Evolutionary conservation across 306 rosid genomes (phyloP), one percentile per base, ranked within the genome.

Genomic region (Rosa chinensis): DNA sequence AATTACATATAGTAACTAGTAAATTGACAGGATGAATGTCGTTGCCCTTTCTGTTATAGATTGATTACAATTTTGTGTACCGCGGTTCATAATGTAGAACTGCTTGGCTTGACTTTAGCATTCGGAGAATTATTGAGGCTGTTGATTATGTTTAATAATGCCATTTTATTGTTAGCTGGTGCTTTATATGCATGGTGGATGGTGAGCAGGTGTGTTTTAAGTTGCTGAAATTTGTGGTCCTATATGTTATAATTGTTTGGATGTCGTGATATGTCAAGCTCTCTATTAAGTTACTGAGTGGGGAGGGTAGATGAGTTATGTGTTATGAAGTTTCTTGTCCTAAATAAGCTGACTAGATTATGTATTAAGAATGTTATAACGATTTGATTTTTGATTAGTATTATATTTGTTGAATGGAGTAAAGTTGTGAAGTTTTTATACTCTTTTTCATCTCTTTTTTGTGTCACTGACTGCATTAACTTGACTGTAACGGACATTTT

Each of bases 401-500:
- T 61, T 45, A 10, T n/a, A 7, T 3, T 77, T 81, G 14, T 49
- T 71, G 49, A 77, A 82, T 61, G 68, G 35, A 53, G 35, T 49
- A 39, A 53, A 44, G n/a, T 53, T 75, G 25, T 44, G 66, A 75
- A 71, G 42, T 42, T 12, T 16, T 12, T 10, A 23, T 28, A 61
- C 21, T 47, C 3, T 66, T 61, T 71, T 74, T 62, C 59, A 56
- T 66, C 21, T 47, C 3, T 66, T 61, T 71, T 74, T 62, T 66
- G 58, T 66, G 62, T 67, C 43, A 50, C 63, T 12, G 73, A 58
- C 77, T 70, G 72, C 76, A 83, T 42, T 81, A 68, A 79, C 48
- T 58, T 73, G 50, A 48, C 74, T 82, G 70, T 32, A 32, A 32
- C 3, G 37, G 37, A 32, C 70, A 78, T 10, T 63, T 32, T 35